Conservation (phyloP, 306 rosid genomes). For the Cercis canadensis region DNA sequence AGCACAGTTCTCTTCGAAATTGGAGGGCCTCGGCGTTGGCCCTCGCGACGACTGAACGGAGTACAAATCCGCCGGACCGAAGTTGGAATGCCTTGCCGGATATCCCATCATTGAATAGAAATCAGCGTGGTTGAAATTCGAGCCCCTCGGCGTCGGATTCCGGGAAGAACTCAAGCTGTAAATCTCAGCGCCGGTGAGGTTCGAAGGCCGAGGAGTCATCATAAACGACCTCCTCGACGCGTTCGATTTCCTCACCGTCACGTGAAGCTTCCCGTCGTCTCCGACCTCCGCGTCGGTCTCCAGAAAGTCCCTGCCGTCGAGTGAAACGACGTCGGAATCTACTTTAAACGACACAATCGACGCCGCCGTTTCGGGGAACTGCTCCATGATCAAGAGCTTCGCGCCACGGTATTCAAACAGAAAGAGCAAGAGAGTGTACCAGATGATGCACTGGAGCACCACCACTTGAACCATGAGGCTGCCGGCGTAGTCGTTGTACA, state of each 20-base stretch:
- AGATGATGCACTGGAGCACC: conserved; percentile 91
- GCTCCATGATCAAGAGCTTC: conserved; percentile 89
- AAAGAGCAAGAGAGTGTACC: conserved; percentile 92
- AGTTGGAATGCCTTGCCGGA: conserved; percentile 75
- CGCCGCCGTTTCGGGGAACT: conserved; percentile 97
- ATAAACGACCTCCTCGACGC: conserved; percentile 74
- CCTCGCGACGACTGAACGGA: conserved; percentile 90
- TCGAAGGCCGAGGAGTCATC: conserved; percentile 92
- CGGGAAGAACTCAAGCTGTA: conserved; percentile 89
- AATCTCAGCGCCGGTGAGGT: conserved; percentile 96
- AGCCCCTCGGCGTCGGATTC: conserved; percentile 91
- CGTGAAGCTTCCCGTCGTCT: conserved; percentile 92
- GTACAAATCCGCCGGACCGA: conserved; percentile 73
- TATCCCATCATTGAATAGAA: conserved; percentile 93
- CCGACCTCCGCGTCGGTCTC: conserved; percentile 96
- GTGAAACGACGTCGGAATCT: conserved; percentile 94
- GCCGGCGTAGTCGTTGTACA: conserved; percentile 77
- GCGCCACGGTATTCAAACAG: conserved; percentile 96
- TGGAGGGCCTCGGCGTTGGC: conserved; percentile 85
- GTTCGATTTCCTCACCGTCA: conserved; percentile 84
- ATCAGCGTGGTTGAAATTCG: conserved; percentile 84
- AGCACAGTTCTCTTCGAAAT: conserved; percentile 76
- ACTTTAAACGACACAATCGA: conserved; percentile 94
- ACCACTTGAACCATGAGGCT: conserved; percentile 89
- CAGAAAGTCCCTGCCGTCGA: conserved; percentile 86